Evolutionary conservation across 2,329 filamentous ascomycete species (phyloP).

Genomic region (Colletotrichum graminicola): DNA sequence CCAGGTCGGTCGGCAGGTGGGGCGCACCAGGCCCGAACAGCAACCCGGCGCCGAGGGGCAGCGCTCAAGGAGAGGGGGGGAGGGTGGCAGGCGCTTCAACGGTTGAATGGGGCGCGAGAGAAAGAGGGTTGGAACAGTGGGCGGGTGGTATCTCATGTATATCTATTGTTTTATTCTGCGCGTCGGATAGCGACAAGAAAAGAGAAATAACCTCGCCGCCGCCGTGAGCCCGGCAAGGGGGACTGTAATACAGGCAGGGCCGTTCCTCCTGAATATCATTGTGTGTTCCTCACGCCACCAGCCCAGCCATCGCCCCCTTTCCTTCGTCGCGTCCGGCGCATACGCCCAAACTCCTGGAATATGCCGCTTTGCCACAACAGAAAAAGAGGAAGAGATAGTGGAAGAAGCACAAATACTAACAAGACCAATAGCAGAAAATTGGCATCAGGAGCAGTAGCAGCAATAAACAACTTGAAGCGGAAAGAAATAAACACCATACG

Average conservation of each 20-base stretch:
- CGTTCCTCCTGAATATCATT: not conserved
- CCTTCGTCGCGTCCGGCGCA: not conserved
- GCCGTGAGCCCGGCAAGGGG: not conserved
- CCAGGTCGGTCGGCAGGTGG: too few relatives aligned
- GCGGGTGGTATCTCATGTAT: not conserved
- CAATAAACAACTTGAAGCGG: not conserved
- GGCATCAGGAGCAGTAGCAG: not conserved
- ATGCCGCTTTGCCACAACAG: not conserved
- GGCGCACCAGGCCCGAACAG: too few relatives aligned
- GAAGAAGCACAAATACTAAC: not conserved
- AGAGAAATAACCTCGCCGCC: not conserved
- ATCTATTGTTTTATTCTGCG: not conserved
- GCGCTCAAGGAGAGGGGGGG: not conserved
- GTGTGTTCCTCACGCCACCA: not conserved
- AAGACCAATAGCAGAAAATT: not conserved
- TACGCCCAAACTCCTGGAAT: constrained; percentile 6
- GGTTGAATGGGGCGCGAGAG: not conserved
- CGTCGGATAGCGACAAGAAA: not conserved
- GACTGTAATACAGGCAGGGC: not conserved
- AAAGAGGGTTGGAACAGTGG: not conserved
- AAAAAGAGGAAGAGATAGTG: not conserved
- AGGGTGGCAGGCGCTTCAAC: not conserved
- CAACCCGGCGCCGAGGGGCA: not conserved
- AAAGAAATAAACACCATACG: not conserved
- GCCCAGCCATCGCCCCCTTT: too few relatives aligned